These are phyloP conservation scores for Actinidia chinensis DNA, from an alignment of 179 eudicot genomes.

Conservation along the genomic window DNA sequence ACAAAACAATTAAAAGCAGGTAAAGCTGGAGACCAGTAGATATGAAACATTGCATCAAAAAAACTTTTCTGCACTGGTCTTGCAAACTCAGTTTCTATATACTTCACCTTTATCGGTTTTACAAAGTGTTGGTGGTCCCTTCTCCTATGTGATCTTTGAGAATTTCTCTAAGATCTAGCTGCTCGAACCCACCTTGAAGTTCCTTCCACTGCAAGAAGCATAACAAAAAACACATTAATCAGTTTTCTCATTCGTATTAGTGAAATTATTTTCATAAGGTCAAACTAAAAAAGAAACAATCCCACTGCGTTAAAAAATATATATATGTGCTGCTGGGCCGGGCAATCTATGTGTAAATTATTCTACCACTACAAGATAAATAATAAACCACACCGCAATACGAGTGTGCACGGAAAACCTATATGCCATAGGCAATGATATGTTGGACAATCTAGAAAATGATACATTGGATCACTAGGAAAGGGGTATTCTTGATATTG, in stretches of 20 bases:
- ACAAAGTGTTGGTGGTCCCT: neutral
- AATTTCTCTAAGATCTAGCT: slow-evolving; percentile 66
- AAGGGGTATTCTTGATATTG: too few species aligned
- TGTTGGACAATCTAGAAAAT: too few species aligned
- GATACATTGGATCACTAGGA: too few species aligned
- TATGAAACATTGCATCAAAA: neutral
- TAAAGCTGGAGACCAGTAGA: neutral
- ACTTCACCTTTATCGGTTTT: neutral
- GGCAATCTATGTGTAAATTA: too few species aligned
- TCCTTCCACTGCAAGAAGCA: slow-evolving; percentile 80
- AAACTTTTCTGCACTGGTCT: neutral
- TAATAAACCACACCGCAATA: too few species aligned
- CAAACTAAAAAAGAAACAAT: too few species aligned
- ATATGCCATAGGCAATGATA: too few species aligned
- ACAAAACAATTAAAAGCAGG: neutral
- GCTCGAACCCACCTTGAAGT: slow-evolving; percentile 70
- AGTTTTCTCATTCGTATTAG: neutral
- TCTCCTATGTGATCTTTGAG: slow-evolving; percentile 46
- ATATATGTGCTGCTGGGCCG: too few species aligned
- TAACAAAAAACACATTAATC: neutral
- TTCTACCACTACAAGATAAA: too few species aligned
- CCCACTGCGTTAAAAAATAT: too few species aligned
- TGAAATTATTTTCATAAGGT: too few species aligned
- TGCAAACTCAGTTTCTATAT: neutral
- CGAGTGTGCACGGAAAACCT: too few species aligned